Evolutionary conservation across 176 grass and related monocot genomes (phyloP), one percentile per base, ranked within the genome.

Genomic region (Typha latifolia): DNA sequence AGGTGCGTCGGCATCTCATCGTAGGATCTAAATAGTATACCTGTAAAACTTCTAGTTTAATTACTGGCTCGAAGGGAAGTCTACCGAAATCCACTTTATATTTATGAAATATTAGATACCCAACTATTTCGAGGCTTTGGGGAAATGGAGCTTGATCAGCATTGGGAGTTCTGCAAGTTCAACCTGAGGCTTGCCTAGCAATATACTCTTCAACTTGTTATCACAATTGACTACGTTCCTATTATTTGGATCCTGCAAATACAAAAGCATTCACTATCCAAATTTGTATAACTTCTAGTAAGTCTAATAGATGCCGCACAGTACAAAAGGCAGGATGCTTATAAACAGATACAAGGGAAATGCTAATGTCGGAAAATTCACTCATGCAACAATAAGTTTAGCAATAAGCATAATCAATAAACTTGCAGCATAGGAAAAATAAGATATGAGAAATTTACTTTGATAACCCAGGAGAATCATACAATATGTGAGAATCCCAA

Each of bases 171-270:
- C 82, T 12, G 82, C 76, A 9, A 96, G 91, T 34, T 91, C 80
- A 62, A 96, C 85, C 72, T 86, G 84, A 24, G 85, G 74, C 63
- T 80, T 91, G 0, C 85, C 93, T 49, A 84, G 66, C 19, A 92
- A 62, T 77, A 96, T 78, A 71, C 59, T 80, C 79, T 92, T 97
- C 85, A 97, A 87, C 71, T 92, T 97, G 16, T 92, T 72, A 67
- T 92, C 93, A 32, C 88, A 97, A 51, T 89, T 97, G 13, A 97
- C 85, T 67, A 92, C 72, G 51, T 86, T 96, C 74, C 61, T 86
- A 66, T 86, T 97, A 26, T 69, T 80, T 12, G 79, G 75, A 70
- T 97, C 88, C 93, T 97, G 72, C 68, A 91, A 74, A 84, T 19
- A 20, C 19, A 29, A 43, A 63, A 59, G 15, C 34, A 50, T 49